A percentile compares a stretch with the other conserved stretches of the same genome.
These are phyloP conservation scores for Dioscorea dumetorum DNA, from an alignment of 106 monocot genomes.

Conservation along the genomic window DNA sequence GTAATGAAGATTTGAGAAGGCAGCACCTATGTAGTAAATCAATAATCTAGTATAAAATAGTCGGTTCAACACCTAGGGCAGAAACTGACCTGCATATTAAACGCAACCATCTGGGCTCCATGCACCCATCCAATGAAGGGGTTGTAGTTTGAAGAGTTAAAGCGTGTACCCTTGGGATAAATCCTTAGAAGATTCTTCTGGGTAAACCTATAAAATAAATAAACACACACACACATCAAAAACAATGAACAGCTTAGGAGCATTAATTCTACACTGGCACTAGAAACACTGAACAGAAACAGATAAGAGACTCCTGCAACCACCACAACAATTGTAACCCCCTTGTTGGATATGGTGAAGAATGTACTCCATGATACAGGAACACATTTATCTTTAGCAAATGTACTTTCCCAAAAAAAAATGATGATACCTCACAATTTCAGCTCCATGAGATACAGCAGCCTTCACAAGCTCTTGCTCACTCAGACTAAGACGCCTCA, in stretches of 20 bases:
- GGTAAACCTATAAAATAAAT: conserved; percentile 33
- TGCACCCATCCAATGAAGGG: conserved; percentile 43
- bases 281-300: background rate
- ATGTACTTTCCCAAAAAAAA: background rate
- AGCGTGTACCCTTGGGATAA: conserved; percentile 40
- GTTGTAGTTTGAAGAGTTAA: conserved; percentile 43
- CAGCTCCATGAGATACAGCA: conserved; percentile 23
- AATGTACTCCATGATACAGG: no score
- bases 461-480: conserved; percentile 36
- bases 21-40: no score
- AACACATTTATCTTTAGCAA: background rate
- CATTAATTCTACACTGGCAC: background rate
- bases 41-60: no score
- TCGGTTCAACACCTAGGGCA: background rate
- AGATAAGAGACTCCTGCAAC: background rate
- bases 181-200: conserved; percentile 38
- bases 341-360: no score
- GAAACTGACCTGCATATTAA: conserved; percentile 41
- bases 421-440: conserved; percentile 23
- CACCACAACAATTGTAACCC: background rate
- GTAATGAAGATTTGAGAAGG: no score
- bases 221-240: background rate
- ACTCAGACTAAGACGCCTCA: conserved; percentile 60
- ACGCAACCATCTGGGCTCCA: conserved; percentile 55
- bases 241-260: background rate